phyloP scores from a whole-genome alignment of 2,329 filamentous ascomycete species.

The Harringtonia aguacate region DNA sequence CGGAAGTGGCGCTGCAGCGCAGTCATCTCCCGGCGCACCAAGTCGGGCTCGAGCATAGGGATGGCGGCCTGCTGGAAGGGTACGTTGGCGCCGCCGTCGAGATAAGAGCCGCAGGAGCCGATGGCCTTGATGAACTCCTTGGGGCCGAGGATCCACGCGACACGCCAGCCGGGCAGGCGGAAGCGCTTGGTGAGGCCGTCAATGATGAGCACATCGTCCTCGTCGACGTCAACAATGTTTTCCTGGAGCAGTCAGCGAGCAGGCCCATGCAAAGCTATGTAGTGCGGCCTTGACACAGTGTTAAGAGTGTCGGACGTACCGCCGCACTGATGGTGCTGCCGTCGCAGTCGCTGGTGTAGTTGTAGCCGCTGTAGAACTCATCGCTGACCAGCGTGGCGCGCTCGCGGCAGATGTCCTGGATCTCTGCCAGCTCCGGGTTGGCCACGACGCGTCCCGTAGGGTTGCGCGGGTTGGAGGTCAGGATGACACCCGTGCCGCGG shows the following conservation, averaged over 20 bases:
- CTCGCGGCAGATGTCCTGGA: slow-evolving; percentile 86
- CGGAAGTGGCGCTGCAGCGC: slow-evolving; percentile 83
- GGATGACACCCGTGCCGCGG: slow-evolving; percentile 74
- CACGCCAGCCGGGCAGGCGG: slow-evolving; percentile 89
- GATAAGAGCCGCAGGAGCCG: slow-evolving; percentile 83
- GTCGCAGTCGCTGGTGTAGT: slow-evolving; percentile 88
- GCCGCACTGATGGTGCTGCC: slow-evolving; percentile 82
- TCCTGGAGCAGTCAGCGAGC: slow-evolving; percentile 28
- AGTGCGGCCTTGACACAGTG: too few species aligned
- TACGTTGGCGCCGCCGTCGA: slow-evolving; percentile 88
- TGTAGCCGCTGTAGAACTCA: slow-evolving; percentile 95
- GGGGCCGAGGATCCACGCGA: slow-evolving; percentile 90
- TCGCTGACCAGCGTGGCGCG: slow-evolving; percentile 89
- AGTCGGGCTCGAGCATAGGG: slow-evolving; percentile 77
- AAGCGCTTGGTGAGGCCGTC: slow-evolving; percentile 96
- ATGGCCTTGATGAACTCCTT: slow-evolving; percentile 96
- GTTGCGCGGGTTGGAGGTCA: slow-evolving; percentile 93
- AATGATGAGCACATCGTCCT: slow-evolving; percentile 87
- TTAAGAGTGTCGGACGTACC: too few species aligned
- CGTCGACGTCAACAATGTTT: slow-evolving; percentile 81
- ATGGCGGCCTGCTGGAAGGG: slow-evolving; percentile 93
- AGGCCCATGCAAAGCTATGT: too few species aligned
- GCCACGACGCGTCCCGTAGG: slow-evolving; percentile 81
- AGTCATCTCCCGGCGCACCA: slow-evolving; percentile 77
- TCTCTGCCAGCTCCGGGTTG: slow-evolving; percentile 76